Evolutionary conservation across 1,284 basidiomycete genomes (phyloP).

Genomic region (Ustilago crameri): DNA sequence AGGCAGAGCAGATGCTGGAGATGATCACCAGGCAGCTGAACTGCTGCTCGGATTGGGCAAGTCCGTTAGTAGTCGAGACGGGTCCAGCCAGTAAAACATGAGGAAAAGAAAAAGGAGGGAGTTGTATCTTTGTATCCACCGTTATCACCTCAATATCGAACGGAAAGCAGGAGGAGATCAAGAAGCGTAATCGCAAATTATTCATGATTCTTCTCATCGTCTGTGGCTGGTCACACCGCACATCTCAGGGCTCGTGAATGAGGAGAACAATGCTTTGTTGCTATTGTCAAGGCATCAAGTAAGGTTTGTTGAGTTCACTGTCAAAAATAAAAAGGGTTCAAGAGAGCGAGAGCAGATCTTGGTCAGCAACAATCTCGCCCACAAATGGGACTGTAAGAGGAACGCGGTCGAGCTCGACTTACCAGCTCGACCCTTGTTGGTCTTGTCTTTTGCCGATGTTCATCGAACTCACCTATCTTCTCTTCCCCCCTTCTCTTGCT

Average conservation of each 20-base stretch:
- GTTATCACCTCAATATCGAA: no score
- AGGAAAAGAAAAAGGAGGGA: neutral
- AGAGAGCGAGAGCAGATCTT: no score
- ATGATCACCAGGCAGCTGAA: conserved; percentile 56
- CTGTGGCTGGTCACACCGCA: no score
- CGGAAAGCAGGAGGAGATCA: neutral
- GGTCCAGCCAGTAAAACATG: conserved; percentile 11
- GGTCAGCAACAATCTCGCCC: no score
- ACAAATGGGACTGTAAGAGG: no score
- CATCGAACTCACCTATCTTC: neutral
- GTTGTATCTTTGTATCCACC: no score
- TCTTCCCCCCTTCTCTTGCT: conserved; percentile 1
- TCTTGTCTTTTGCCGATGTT: neutral
- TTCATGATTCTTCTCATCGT: no score
- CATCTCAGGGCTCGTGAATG: no score
- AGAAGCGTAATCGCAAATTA: no score
- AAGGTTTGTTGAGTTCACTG: neutral
- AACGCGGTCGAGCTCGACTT: conserved; percentile 34
- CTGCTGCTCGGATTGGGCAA: conserved; percentile 56
- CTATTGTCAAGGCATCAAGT: neutral
- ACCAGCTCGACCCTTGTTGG: conserved; percentile 36
- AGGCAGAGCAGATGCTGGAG: neutral
- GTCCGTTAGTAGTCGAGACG: conserved; percentile 21
- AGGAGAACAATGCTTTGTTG: no score
- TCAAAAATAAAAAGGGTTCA: neutral